Conservation (phyloP, 192 early-diverging fungal species). For the Anaeromyces robustus region DNA sequence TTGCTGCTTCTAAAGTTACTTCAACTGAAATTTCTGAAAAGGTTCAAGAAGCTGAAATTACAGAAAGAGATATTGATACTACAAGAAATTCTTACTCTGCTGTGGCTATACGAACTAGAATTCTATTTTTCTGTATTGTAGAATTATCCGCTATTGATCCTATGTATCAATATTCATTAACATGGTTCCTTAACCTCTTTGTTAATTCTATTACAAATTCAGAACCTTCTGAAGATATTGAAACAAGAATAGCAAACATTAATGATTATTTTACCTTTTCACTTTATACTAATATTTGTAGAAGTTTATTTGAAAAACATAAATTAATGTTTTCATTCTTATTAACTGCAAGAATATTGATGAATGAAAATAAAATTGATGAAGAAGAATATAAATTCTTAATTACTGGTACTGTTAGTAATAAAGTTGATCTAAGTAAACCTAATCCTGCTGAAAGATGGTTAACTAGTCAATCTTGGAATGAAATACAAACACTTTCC, state of each 20-base stretch:
- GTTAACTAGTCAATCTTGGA: constrained; percentile 18
- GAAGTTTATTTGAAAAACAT: constrained; percentile 45
- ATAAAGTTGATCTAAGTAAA: not conserved
- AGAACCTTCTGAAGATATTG: constrained; percentile 21
- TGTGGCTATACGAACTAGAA: constrained; percentile 33
- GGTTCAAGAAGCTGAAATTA: constrained; percentile 32
- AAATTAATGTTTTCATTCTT: constrained; percentile 45
- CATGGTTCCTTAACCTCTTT: constrained; percentile 47
- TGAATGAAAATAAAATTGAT: constrained; percentile 28
- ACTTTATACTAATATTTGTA: constrained; percentile 40
- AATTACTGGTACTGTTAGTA: constrained; percentile 17
- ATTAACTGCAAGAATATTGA: constrained; percentile 34
- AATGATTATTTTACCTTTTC: constrained; percentile 36
- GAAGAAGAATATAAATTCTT: constrained; percentile 42
- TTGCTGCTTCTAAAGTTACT: constrained; percentile 40
- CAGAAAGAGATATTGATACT: constrained; percentile 42
- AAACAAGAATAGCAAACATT: constrained; percentile 31
- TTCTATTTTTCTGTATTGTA: constrained; percentile 46
- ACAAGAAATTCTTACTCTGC: constrained; percentile 40
- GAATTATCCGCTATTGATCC: constrained; percentile 39
- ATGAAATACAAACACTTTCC: constrained; percentile 24
- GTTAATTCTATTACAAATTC: constrained; percentile 29
- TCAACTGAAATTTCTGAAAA: constrained; percentile 43
- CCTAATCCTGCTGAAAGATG: not conserved
- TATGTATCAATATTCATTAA: constrained; percentile 45